These are phyloP conservation scores for Knoxia roxburghii DNA, from an alignment of 257 asterid species.

Conservation along the genomic window DNA sequence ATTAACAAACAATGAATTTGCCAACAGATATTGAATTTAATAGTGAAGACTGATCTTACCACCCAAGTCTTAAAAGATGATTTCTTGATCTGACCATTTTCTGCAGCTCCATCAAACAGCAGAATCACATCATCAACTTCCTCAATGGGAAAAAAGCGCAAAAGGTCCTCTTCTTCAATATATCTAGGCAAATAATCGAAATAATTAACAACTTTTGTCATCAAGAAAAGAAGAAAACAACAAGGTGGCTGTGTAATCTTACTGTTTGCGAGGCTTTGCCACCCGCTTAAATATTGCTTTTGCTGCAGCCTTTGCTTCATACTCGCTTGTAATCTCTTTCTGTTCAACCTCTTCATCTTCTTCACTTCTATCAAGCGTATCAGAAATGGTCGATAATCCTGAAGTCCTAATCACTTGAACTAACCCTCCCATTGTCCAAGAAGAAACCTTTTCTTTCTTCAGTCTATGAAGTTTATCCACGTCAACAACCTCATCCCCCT, in stretches of 20 bases:
- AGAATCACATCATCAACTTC: constrained; percentile 59
- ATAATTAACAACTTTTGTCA: neutral
- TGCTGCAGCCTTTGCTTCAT: constrained; percentile 61
- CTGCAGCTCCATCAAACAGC: constrained; percentile 57
- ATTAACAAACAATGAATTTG: neutral
- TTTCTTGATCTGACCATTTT: constrained; percentile 51
- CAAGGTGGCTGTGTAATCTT: constrained; percentile 18
- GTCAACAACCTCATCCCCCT: constrained; percentile 47
- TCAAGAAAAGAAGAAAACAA: neutral
- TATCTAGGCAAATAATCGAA: constrained; percentile 30
- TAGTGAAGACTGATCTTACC: constrained; percentile 31
- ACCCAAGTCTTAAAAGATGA: constrained; percentile 67
- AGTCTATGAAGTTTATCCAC: constrained; percentile 68
- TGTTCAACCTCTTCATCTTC: constrained; percentile 38
- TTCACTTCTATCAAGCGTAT: constrained; percentile 39
- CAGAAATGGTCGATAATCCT: constrained; percentile 45
- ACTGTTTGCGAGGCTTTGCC: constrained; percentile 60
- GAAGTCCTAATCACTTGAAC: constrained; percentile 49
- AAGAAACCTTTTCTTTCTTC: constrained; percentile 57
- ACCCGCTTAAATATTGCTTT: constrained; percentile 50
- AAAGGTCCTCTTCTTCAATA: constrained; percentile 64
- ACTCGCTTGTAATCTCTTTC: constrained; percentile 51
- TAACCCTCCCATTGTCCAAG: constrained; percentile 77
- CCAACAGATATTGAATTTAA: neutral
- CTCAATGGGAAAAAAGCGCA: constrained; percentile 51